A percentile compares a stretch with the other conserved stretches of the same genome.
These are phyloP conservation scores for Apiotrichum domesticum DNA, from an alignment of 1,284 basidiomycete genomes.

Conservation along the genomic window DNA sequence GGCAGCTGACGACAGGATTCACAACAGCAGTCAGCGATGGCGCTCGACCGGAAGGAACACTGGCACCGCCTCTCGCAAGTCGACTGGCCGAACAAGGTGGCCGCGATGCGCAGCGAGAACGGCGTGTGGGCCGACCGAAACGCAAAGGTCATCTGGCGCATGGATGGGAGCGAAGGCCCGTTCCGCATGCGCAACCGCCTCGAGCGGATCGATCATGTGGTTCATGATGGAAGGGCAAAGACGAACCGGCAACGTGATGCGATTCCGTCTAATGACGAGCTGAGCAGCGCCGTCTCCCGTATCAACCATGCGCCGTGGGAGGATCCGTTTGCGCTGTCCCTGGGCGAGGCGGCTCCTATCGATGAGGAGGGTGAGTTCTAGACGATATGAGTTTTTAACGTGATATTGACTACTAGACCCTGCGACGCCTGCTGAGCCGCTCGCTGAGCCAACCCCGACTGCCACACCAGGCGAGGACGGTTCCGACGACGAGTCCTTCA, in stretches of 20 bases:
- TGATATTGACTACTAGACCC: background rate
- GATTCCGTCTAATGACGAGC: slow-evolving; percentile 57
- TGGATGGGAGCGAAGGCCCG: slow-evolving; percentile 85
- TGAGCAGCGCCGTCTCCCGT: slow-evolving; percentile 57
- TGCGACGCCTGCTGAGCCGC: background rate
- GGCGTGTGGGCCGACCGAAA: slow-evolving; percentile 68
- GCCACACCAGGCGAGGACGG: background rate
- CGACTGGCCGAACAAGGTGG: slow-evolving; percentile 44
- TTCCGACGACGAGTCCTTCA: slow-evolving; percentile 24
- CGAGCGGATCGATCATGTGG: slow-evolving; percentile 27
- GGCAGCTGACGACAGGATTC: slow-evolving; percentile 22
- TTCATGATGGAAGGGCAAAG: background rate
- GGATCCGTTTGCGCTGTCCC: slow-evolving; percentile 66
- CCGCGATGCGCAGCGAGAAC: slow-evolving; percentile 53
- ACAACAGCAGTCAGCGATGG: slow-evolving; percentile 37
- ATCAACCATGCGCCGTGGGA: slow-evolving; percentile 71
- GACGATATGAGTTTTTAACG: background rate
- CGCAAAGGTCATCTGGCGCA: slow-evolving; percentile 57
- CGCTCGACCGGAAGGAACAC: slow-evolving; percentile 43
- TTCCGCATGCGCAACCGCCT: slow-evolving; percentile 56
- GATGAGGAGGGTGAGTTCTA: slow-evolving; percentile 54
- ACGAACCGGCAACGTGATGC: slow-evolving; percentile 49
- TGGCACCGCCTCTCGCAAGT: slow-evolving; percentile 39
- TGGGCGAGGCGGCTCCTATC: slow-evolving; percentile 58
- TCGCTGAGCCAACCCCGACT: no score